These are phyloP conservation scores for Annulohypoxylon maeteangense DNA, from an alignment of 495 filamentous ascomycete genomes.

Conservation along the genomic window DNA sequence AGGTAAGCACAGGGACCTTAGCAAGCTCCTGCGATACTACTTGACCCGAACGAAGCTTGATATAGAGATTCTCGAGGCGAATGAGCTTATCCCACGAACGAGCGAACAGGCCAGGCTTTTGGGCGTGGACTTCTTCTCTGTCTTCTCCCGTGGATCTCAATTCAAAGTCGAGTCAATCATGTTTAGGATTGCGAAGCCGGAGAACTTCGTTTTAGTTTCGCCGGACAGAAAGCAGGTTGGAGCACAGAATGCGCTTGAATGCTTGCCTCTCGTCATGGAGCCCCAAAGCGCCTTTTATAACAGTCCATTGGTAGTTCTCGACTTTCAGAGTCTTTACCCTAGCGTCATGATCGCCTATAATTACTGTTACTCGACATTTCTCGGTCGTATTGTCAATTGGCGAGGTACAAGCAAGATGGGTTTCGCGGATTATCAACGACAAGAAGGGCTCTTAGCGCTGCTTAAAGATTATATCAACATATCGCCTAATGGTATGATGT, in stretches of 20 bases:
- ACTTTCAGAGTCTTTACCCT: constrained; percentile 96
- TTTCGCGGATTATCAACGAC: constrained; percentile 82
- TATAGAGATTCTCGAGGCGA: constrained; percentile 89
- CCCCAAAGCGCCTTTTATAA: constrained; percentile 94
- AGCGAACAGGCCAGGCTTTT: constrained; percentile 95
- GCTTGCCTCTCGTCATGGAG: constrained; percentile 96
- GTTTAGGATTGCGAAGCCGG: constrained; percentile 98
- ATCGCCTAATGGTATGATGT: constrained; percentile 96
- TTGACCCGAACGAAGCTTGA: constrained; percentile 80
- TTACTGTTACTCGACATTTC: constrained; percentile 97
- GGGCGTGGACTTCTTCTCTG: constrained; percentile 95
- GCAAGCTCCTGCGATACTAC: constrained; percentile 83
- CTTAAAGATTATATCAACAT: constrained; percentile 91
- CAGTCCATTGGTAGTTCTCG: constrained; percentile 87
- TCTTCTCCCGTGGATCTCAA: constrained; percentile 92
- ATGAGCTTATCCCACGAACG: constrained; percentile 87
- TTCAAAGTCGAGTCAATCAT: constrained; percentile 99
- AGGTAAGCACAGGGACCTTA: constrained; percentile 71
- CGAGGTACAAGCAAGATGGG: constrained; percentile 94
- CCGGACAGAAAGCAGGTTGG: constrained; percentile 93
- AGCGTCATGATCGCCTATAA: constrained; percentile 99
- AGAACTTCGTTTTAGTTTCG: constrained; percentile 90
- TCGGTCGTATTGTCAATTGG: constrained; percentile 87
- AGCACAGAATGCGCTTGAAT: constrained; percentile 93
- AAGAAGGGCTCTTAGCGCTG: constrained; percentile 77